Base-by-base conservation (phyloP, 257 asterid species). In the Plantago major region DNA sequence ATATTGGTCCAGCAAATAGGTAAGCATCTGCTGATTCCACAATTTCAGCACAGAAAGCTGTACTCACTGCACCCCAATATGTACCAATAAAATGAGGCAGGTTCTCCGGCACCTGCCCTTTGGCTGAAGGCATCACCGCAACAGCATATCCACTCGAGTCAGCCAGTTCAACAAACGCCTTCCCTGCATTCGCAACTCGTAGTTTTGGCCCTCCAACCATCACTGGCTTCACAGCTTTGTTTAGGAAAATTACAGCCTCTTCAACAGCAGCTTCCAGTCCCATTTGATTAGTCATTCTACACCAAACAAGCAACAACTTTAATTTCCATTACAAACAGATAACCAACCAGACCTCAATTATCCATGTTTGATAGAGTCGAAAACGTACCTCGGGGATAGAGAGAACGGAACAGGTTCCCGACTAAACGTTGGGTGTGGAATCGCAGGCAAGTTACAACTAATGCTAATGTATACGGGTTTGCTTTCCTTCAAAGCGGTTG, bases 241-340 rank as follows among this genome's bases (percentile, higher is more conserved):
- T 59, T 12, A 67, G 51, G 50, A 67, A 67, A 38, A 13, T 33
- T 5, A 33, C 45, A 11, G 72, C 28, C 4, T 60, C 72, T 63
- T 74, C 83, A 19, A 79, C 85, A 30, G 88, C 85, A 14, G 81
- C 81, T 53, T 72, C 79, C 11, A 82, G 64, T 2, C 88, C 83
- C 71, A 69, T 56, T 48, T 45, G 59, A 64, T 82, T 79, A 60
- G 85, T 76, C 77, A 69, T 7, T 37, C 82, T 45, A 14, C 48
- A 45, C 5, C 15, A 10, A 45, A 45, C 48, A 45, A 56, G 15
- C 46, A 12, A 16, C 10, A 9, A 52, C 53, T 15, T n/a, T 46
- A 26, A 64, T 44, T 13, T 30, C 12, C 8, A 7, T 56, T 22
- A 22, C 2, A 22, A 22, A 22, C 26, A 57, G 16, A 37, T 0